These are phyloP conservation scores for Cutaneotrichosporon cutaneum DNA, from an alignment of 1,284 basidiomycete species.

Conservation along the genomic window DNA sequence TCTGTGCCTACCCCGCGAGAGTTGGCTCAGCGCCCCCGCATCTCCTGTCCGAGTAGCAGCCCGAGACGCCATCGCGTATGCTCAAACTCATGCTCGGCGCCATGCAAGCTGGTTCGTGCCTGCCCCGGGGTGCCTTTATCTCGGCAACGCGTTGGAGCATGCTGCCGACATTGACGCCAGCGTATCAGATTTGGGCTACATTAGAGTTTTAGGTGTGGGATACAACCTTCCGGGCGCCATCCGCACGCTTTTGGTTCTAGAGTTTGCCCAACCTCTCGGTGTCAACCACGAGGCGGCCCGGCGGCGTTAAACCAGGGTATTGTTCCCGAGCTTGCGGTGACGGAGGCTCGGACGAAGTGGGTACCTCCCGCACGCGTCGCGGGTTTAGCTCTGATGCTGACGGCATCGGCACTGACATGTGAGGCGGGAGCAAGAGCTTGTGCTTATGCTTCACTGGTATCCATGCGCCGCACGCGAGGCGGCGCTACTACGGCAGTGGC, in stretches of 20 bases:
- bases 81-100: too few species aligned
- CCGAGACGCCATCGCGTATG: too few species aligned
- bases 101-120: background rate
- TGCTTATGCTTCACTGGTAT: background rate
- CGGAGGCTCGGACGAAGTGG: too few species aligned
- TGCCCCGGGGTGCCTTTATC: background rate
- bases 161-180: too few species aligned
- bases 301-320: too few species aligned
- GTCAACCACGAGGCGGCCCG: too few species aligned
- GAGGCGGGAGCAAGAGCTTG: background rate
- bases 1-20: background rate
- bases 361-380: too few species aligned
- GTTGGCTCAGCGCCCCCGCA: background rate
- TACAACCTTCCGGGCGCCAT: background rate
- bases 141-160: background rate
- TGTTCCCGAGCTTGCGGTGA: too few species aligned
- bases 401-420: too few species aligned
- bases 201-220: background rate
- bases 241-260: background rate
- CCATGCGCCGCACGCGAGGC: background rate
- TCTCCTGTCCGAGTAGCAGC: too few species aligned
- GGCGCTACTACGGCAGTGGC: background rate
- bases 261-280: background rate
- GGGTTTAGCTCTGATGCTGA: too few species aligned
- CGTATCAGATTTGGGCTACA: too few species aligned